Evolutionary conservation across 2,329 filamentous ascomycete genomes (phyloP).

Genomic region (Sporothrix variecibatus): DNA sequence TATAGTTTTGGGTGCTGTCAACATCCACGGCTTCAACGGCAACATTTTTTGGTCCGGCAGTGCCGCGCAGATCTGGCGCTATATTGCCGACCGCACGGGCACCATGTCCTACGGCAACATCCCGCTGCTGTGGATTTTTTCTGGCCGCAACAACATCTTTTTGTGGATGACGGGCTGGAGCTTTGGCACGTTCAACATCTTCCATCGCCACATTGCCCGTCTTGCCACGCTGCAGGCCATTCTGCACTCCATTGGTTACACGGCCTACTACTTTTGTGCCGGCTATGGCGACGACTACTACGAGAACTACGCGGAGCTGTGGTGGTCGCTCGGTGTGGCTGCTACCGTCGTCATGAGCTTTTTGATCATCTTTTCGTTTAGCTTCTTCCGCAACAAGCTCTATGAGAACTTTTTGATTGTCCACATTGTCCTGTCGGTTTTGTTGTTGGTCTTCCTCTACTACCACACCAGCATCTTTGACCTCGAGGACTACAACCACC

Average conservation of each 20-base stretch:
- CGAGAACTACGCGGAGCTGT: not conserved
- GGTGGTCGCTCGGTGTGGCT: constrained; percentile 25
- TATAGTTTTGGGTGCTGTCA: constrained; percentile 22
- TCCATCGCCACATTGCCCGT: constrained; percentile 67
- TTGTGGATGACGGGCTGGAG: constrained; percentile 69
- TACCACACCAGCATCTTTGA: constrained; percentile 30
- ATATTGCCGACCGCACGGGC: constrained; percentile 32
- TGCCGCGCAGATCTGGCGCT: constrained; percentile 28
- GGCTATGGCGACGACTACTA: not conserved
- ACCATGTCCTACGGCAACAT: constrained; percentile 29
- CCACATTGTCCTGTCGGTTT: constrained; percentile 46
- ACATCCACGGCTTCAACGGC: constrained; percentile 19
- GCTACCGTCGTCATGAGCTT: constrained; percentile 50
- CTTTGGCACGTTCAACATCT: constrained; percentile 66
- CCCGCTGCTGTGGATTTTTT: constrained; percentile 50
- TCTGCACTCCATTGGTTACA: constrained; percentile 62
- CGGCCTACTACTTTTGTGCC: constrained; percentile 36
- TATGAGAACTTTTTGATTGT: constrained; percentile 53
- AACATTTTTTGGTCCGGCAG: not conserved
- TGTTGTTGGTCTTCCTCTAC: constrained; percentile 43
- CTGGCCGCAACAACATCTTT: constrained; percentile 65
- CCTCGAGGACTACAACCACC: constrained; percentile 27
- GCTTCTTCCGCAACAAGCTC: constrained; percentile 51
- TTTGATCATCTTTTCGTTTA: constrained; percentile 50
- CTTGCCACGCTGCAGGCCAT: constrained; percentile 63